Conservation (phyloP, 2,329 filamentous ascomycete genomes). For the Cyanodermella asteris region DNA sequence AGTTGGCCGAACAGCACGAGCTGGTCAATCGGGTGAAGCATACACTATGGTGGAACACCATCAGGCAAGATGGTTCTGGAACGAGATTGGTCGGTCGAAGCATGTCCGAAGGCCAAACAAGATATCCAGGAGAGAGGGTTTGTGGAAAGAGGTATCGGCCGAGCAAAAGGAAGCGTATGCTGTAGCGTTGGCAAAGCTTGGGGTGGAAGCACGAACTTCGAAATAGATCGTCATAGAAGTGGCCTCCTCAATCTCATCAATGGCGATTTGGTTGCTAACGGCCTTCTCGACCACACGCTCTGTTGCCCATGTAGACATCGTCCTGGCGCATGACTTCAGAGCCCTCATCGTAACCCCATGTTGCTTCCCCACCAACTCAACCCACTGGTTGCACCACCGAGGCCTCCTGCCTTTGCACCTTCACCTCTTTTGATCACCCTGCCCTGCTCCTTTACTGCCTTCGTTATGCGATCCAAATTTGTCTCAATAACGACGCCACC, state of each 20-base stretch:
- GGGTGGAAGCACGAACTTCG: slow-evolving; percentile 38
- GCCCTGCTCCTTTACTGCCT: slow-evolving; percentile 45
- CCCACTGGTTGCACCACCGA: no score
- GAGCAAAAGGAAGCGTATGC: slow-evolving; percentile 22
- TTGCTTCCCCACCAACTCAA: no score
- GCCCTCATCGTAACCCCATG: background rate
- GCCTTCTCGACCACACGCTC: no score
- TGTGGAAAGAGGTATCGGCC: slow-evolving; percentile 19
- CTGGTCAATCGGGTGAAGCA: slow-evolving; percentile 50
- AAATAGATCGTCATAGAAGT: no score
- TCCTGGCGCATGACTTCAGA: background rate
- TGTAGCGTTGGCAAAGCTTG: slow-evolving; percentile 37
- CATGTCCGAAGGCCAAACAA: slow-evolving; percentile 25
- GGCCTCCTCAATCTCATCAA: no score
- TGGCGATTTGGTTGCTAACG: no score
- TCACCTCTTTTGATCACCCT: slow-evolving; percentile 17
- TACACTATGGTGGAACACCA: slow-evolving; percentile 70
- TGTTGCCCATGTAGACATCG: no score
- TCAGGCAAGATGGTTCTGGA: slow-evolving; percentile 84
- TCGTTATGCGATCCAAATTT: slow-evolving; percentile 66
- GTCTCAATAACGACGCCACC: slow-evolving; percentile 91
- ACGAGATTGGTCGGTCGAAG: slow-evolving; percentile 43
- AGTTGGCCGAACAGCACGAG: slow-evolving; percentile 74
- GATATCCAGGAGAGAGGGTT: slow-evolving; percentile 24
- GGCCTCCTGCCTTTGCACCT: no score